Conservation (phyloP, 148 eudicot genomes). For the Euryodendron excelsum region DNA sequence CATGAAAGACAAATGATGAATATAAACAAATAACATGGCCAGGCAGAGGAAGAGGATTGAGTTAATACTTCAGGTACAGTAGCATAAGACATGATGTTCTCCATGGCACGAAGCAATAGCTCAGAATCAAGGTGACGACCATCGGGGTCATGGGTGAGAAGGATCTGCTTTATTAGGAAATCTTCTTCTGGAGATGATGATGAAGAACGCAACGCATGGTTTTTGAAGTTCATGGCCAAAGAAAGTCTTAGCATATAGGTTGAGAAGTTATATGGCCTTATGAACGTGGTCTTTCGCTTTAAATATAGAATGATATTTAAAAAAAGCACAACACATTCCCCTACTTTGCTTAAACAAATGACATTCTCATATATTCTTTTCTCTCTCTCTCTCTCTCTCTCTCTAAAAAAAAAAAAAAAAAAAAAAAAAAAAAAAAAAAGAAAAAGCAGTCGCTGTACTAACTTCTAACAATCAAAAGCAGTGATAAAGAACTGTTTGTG, state of each 20-base stretch:
- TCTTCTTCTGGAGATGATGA: conserved; percentile 34
- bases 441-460: neutral
- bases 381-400: too few species aligned
- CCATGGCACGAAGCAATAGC: conserved; percentile 51
- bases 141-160: conserved; percentile 62
- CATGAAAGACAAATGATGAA: neutral
- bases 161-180: conserved; percentile 41
- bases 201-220: conserved; percentile 14
- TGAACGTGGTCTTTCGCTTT: neutral
- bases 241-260: neutral
- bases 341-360: neutral
- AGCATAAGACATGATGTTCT: conserved; percentile 41
- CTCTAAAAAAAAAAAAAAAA: too few species aligned
- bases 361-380: conserved; percentile 5
- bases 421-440: too few species aligned
- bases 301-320: neutral
- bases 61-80: conserved; percentile 29
- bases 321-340: neutral
- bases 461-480: neutral
- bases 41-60: neutral
- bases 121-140: conserved; percentile 47
- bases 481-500: neutral
- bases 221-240: conserved; percentile 33
- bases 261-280: conserved; percentile 1
- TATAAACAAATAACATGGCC: neutral